A percentile compares a stretch with the other conserved stretches of the same genome.
Evolutionary conservation across 2,329 filamentous ascomycete species (phyloP).

Genomic region (Amphichorda felina): DNA sequence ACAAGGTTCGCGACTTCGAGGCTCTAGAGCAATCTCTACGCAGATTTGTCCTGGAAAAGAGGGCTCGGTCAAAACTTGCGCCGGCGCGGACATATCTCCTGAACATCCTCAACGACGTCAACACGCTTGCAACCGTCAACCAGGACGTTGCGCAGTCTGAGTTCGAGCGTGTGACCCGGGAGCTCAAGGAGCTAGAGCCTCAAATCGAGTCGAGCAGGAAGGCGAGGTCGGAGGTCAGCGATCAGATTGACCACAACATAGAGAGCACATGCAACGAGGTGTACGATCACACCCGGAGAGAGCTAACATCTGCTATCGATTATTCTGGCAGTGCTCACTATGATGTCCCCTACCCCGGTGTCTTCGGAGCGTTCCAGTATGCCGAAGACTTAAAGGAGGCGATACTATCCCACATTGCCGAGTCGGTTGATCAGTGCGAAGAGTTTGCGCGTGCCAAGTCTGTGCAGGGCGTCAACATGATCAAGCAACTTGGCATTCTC

Average conservation of each 20-base stretch:
- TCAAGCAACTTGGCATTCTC: conserved; percentile 77
- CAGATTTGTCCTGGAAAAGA: conserved; percentile 90
- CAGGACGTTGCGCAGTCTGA: conserved; percentile 77
- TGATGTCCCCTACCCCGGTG: conserved; percentile 74
- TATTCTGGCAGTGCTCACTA: conserved; percentile 67
- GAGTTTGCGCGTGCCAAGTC: conserved; percentile 72
- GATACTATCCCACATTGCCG: conserved; percentile 80
- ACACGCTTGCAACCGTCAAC: conserved; percentile 76
- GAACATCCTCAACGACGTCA: conserved; percentile 82
- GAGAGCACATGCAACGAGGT: conserved; percentile 78
- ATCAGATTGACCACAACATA: conserved; percentile 70
- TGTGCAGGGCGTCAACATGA: conserved; percentile 68
- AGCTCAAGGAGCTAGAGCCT: conserved; percentile 74
- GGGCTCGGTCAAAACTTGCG: conserved; percentile 87
- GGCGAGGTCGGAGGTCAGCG: conserved; percentile 66
- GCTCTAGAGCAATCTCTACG: conserved; percentile 79
- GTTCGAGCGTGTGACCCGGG: conserved; percentile 67
- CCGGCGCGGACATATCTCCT: conserved; percentile 91
- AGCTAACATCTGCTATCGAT: conserved; percentile 62
- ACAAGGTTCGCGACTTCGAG: conserved; percentile 83
- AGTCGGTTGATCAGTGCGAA: conserved; percentile 69
- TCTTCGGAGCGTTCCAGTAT: conserved; percentile 79
- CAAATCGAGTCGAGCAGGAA: conserved; percentile 75
- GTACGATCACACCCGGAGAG: conserved; percentile 70
- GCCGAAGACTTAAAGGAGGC: conserved; percentile 86